Base-by-base conservation (phyloP, 83 land plant genomes). In the Diphasiastrum complanatum region DNA sequence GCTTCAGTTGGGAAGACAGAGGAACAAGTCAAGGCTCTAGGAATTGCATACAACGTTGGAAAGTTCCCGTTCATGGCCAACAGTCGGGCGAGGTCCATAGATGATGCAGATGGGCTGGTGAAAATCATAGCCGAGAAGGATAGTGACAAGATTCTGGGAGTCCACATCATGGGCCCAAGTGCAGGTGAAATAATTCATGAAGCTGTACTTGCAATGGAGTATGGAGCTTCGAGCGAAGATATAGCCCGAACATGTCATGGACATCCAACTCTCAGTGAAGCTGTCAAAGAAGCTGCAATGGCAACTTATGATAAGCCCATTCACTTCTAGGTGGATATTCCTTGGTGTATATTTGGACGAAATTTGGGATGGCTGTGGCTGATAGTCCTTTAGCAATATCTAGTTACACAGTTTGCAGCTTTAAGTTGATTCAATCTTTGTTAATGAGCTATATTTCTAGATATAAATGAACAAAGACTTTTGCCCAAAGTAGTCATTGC, bases 1-100 rank as follows among this genome's bases (percentile, higher is more conserved):
- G 98, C 95, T 8, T 85, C 74, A 8, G 96, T 92, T 24, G 91
- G 98, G 35, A 88, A 88, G 61, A 92, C 98, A 10, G 96, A 92
- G 47, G 91, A 92, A 65, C 91, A 88, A 65, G 91, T 85, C 55
- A 92, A 92, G 72, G 81, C 84, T 8, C 30, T 63, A 1, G 90
- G 90, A 12, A 77, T 81, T 25, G 64, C 51, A 1, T 87, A 87
- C 66, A 56, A 55, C 22, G 95, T 87, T 43, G 97, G 97, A 12
- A 91, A 87, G 47, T 91, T 91, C 69, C 97, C 97, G 1, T 85
- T 91, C 70, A 47, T 87, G 90, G 97, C 97, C 26, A 87, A 87
- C 69, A 85, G 90, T 70, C 65, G 91, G 29, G 97, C 97, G 4
- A 89, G 87, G 60, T 85, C 85, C 16, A 88, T 88, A 24, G 97